A percentile compares a stretch with the other conserved stretches of the same genome.
Evolutionary conservation across 257 asterid genomes (phyloP).

Genomic region (Solanum sejunctum): DNA sequence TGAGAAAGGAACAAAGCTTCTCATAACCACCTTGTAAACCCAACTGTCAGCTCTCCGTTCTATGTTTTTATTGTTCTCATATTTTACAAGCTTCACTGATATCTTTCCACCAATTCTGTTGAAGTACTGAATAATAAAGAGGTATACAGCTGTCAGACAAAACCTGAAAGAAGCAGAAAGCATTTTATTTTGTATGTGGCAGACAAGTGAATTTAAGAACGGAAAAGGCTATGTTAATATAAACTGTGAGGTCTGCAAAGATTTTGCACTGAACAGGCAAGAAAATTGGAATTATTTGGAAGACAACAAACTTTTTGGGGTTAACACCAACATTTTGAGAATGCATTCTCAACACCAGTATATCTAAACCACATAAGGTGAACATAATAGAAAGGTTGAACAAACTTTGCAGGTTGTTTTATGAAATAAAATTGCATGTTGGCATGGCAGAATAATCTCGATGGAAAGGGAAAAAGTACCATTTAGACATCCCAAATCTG

Average conservation of each 20-base stretch:
- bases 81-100: conserved; percentile 71
- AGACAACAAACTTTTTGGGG: neutral
- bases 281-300: neutral
- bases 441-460: neutral
- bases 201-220: neutral
- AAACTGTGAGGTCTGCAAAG: neutral
- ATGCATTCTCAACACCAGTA: neutral
- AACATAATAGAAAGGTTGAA: neutral
- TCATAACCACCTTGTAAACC: conserved; percentile 69
- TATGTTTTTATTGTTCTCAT: conserved; percentile 44
- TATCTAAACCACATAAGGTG: neutral
- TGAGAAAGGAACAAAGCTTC: neutral
- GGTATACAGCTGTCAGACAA: conserved; percentile 64
- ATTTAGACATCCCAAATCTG: neutral
- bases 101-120: conserved; percentile 75
- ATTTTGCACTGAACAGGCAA: neutral
- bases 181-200: neutral
- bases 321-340: neutral
- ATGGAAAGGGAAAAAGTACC: neutral
- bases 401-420: neutral
- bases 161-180: conserved; percentile 38
- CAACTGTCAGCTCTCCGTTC: conserved; percentile 80
- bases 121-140: conserved; percentile 77
- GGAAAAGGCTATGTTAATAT: neutral
- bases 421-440: neutral